Evolutionary conservation across 2,329 filamentous ascomycete species (phyloP), one percentile per base, ranked within the genome.

Genomic region (Rutstroemia sp.): DNA sequence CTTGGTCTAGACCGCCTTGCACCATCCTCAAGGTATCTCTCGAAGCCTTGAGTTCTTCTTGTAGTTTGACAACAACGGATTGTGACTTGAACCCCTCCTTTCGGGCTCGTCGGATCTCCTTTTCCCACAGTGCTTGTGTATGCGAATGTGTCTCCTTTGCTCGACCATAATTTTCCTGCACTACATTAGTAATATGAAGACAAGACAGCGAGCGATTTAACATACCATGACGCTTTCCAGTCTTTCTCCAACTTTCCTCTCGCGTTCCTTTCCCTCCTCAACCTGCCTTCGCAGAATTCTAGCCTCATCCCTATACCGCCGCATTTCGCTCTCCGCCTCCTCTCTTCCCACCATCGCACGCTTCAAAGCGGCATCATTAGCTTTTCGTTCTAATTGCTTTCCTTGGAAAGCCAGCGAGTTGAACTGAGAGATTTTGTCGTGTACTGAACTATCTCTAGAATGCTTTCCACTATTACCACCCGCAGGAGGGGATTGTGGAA

Each of bases 41-140:
- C 51, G 80, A 74, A 0, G 80, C 73, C 68, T 89, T 89, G 61
- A 88, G 76, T 64, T 89, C 86, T 64, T 89, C 86, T 67, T 89
- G 85, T n/a, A 86, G 69, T 67, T 88, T 88, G 64, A 89, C 80
- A 34, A 85, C 78, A 10, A 75, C 71, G 2, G 85, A 88, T 63
- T 88, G 84, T n/a, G 81, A 79, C 67, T 88, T 89, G 76, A 88
- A 89, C 2, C 83, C 83, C 64, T 89, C 87, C 64, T 89, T 89
- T 50, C 84, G 77, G 9, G 81, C 78, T 56, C 82, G 78, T 54
- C 86, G 79, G 45, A 88, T 83, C 69, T 89, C 86, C 68, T 89
- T 89, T 65, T 89, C 86, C 80, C 86, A 89, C 9, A 87, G 71
- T 19, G 81, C 73, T 69, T 86, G 81, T 9, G 82, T 84, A 67